A percentile compares a stretch with the other conserved stretches of the same genome.
Conservation (phyloP, 805 yeast species). For the Candida maesae region DNA sequence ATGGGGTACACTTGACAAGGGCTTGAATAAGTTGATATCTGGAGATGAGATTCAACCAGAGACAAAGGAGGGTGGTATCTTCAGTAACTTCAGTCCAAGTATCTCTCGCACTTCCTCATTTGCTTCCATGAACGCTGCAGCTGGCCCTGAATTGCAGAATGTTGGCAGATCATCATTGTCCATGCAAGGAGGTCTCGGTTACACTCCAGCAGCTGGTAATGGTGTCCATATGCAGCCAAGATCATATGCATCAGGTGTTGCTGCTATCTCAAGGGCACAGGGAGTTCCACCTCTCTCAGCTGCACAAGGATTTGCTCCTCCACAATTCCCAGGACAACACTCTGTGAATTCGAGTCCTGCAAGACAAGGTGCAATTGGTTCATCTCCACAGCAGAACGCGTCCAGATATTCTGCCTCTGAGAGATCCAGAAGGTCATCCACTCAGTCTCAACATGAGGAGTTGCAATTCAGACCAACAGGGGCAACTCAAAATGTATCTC, state of each 20-base stretch:
- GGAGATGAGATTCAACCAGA: conserved; percentile 64
- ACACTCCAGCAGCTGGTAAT: conserved; percentile 4
- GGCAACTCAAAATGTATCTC: not conserved
- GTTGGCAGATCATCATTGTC: conserved; percentile 6
- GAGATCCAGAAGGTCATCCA: conserved; percentile 26
- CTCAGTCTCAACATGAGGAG: conserved; percentile 18
- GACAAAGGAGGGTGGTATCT: conserved; percentile 44
- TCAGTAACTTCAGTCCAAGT: conserved; percentile 67
- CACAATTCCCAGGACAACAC: conserved; percentile 5
- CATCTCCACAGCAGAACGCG: conserved; percentile 17
- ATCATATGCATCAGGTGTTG: conserved; percentile 3
- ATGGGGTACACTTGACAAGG: conserved; percentile 86
- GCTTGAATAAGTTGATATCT: conserved; percentile 73
- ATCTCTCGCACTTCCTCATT: conserved; percentile 50
- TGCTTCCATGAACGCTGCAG: conserved; percentile 17
- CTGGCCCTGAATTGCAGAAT: conserved; percentile 5
- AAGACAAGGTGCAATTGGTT: conserved; percentile 2
- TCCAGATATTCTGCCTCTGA: conserved; percentile 15
- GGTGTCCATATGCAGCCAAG: not conserved
- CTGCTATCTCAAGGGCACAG: conserved; percentile 1
- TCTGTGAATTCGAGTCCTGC: conserved; percentile 5
- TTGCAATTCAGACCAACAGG: not conserved
- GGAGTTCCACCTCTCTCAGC: conserved; percentile 1
- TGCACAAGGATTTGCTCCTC: conserved; percentile 5
- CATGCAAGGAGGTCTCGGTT: conserved; percentile 3